phyloP scores from a whole-genome alignment of 257 asterid species.

The Galeopsis tetrahit region DNA sequence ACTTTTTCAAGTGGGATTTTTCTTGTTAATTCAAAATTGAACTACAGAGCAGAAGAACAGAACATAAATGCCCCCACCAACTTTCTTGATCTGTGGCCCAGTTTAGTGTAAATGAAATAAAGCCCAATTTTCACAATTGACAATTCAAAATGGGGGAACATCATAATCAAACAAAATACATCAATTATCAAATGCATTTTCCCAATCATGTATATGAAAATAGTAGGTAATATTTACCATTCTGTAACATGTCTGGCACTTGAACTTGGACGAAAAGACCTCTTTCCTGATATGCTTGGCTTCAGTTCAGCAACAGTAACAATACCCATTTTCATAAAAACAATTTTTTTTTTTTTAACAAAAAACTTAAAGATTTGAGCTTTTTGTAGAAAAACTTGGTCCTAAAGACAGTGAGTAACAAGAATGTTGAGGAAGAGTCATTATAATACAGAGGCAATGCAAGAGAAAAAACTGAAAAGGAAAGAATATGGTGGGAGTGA shows the following conservation, averaged over 20 bases:
- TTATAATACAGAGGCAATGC: neutral
- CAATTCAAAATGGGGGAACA: neutral
- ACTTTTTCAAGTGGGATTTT: conserved; percentile 29
- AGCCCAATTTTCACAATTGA: conserved; percentile 14
- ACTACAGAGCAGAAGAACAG: conserved; percentile 21
- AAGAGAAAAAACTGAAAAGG: neutral
- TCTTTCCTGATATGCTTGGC: conserved; percentile 83
- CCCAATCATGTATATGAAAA: too few species aligned
- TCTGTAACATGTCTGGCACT: conserved; percentile 79
- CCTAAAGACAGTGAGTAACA: conserved; percentile 10
- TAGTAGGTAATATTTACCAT: conserved; percentile 50
- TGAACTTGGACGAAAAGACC: conserved; percentile 77
- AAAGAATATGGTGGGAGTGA: conserved; percentile 28
- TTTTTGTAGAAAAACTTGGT: conserved; percentile 14
- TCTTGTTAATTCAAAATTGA: neutral
- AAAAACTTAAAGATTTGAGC: conserved; percentile 32
- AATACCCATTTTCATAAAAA: conserved; percentile 64
- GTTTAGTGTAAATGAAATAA: conserved; percentile 22
- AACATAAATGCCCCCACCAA: conserved; percentile 21
- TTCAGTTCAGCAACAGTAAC: conserved; percentile 77
- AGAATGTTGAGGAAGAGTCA: neutral
- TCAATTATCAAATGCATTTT: conserved; percentile 3
- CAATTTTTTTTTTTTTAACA: neutral
- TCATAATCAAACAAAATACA: too few species aligned
- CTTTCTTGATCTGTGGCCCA: conserved; percentile 33